Conservation (phyloP, 345 rosid species). For the Conringia planisiliqua region DNA sequence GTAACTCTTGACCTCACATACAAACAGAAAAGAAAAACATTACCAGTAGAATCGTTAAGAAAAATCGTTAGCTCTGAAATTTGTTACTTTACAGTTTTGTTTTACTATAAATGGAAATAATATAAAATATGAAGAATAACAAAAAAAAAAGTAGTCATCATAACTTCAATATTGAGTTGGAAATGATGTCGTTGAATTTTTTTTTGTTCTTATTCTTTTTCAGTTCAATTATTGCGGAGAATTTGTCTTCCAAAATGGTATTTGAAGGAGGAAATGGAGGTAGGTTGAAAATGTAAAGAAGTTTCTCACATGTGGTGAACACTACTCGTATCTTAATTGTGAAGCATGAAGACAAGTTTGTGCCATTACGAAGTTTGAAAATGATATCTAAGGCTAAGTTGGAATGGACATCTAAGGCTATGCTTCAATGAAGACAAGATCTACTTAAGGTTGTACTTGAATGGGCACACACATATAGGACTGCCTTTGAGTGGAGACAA, state of each 20-base stretch:
- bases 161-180: background rate
- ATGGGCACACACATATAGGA: background rate
- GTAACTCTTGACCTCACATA: background rate
- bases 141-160: background rate
- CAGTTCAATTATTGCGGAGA: background rate
- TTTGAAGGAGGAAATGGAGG: background rate
- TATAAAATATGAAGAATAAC: background rate
- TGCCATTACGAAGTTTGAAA: background rate
- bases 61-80: background rate
- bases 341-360: background rate
- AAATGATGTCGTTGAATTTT: background rate
- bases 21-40: background rate
- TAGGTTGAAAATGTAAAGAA: background rate
- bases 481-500: background rate
- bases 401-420: background rate
- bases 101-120: background rate
- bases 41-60: background rate
- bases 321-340: background rate
- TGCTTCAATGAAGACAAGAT: background rate
- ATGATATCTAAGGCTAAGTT: background rate
- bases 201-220: background rate
- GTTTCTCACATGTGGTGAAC: background rate
- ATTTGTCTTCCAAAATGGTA: background rate
- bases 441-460: background rate
- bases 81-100: background rate